Base-by-base conservation (phyloP, 371 early-diverging fungal genomes). In the Mucor lusitanicus region DNA sequence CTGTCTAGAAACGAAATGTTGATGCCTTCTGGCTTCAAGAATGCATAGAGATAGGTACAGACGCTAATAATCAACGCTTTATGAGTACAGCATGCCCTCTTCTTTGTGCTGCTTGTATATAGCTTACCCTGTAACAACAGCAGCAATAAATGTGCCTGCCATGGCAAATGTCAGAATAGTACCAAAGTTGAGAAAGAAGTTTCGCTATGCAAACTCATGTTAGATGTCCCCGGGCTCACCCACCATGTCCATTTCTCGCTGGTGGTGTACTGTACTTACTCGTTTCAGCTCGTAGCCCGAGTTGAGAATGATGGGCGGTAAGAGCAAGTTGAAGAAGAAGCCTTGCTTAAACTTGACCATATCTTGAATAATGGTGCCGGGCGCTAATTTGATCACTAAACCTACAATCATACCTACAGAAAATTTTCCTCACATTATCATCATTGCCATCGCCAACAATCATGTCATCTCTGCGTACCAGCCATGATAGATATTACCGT, bases 281-380 rank as follows among this genome's bases (percentile, higher is more conserved):
- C 89, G 83, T 70, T 97, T 94, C 83, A 98, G 81, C 59, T 95
- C 94, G 72, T 94, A 98, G 1, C 97, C 97, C 17, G 95, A 95
- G 75, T 96, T 93, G 23, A 98, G 83, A 70, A 98, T 97, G 69
- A 98, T 96, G 4, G 98, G 98, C 25, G 98, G 98, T 53, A 98
- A 87, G 6, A 98, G 74, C 63, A 98, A 75, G 74, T 97, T 98
- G 85, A 97, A 97, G 69, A 98, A 98, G 60, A 93, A 91, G 0
- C 91, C 86, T 75, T 93, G 91, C 67, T 96, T 92, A 68, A 98
- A 98, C 30, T 94, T 90, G 25, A 98, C 92, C 87, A 95, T 91
- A 37, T 87, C 84, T 73, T 90, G 91, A 54, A 96, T 85, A 56
- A 88, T 86, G 9, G 84, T 76, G 27, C 87, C 92, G 8, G 91